Base-by-base conservation (phyloP, 306 rosid genomes). In the Cyclanthera cordifolia region DNA sequence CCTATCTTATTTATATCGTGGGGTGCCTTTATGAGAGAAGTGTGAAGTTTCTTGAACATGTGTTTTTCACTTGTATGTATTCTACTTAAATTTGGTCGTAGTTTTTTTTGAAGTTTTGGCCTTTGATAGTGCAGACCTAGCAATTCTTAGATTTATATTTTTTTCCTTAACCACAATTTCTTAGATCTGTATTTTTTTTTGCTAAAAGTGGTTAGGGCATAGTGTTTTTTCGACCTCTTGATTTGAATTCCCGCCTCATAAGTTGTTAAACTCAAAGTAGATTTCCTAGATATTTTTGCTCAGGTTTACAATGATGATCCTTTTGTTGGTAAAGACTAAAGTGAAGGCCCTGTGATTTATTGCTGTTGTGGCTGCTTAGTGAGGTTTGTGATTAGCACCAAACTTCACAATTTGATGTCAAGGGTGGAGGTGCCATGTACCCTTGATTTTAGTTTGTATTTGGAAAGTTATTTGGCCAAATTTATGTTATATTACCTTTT, bases 91-190 rank as follows among this genome's bases (percentile, higher is more conserved):
- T 24, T 6, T 46, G 53, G 15, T 46, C 23, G 65, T 8, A 45
- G 70, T 45, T 66, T 37, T 46, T 66, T 66, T 52, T 4, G 41
- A 43, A 43, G 20, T 66, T 66, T 46, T 66, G 39, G 32, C 70
- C 53, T 66, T 25, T 23, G 54, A 39, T 41, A 20, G 70, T 46
- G 53, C 23, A 23, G 39, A 46, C 54, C 41, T 65, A 7, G 70
- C 41, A 65, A 43, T 64, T 41, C 69, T 4, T 64, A 24, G 14
- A 14, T 15, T 14, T 41, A 4, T 43, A 32, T 63, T 20, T 41
- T 8, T 9, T 2, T 43, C n/a, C n/a, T n/a, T n/a, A n/a, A n/a
- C n/a, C n/a, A n/a, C n/a, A n/a, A n/a, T 39, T 64, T 41, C 69
- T 4, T 64, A 24, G 14, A 14, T 15, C 14, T 41, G 2, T 43